Evolutionary conservation across 257 asterid species (phyloP).

Genomic region (Mitragyna speciosa): DNA sequence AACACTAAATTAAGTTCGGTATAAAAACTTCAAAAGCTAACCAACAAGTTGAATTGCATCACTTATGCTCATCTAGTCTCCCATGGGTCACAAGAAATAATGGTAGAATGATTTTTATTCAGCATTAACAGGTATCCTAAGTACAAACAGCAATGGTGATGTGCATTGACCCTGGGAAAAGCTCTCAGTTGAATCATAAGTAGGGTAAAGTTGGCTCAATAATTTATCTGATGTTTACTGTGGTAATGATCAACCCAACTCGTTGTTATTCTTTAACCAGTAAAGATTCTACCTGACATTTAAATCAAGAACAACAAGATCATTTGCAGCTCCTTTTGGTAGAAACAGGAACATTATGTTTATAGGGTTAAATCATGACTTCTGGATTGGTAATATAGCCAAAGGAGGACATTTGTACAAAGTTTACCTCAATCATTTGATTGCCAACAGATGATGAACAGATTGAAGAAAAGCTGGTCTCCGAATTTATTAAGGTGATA

Average conservation of each 20-base stretch:
- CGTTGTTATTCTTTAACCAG: neutral
- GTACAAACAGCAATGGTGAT: neutral
- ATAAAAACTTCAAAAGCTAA: neutral
- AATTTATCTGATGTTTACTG: neutral
- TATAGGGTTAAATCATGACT: neutral
- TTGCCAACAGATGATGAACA: neutral
- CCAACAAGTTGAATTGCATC: too few species aligned
- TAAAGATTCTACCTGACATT: neutral
- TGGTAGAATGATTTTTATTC: neutral
- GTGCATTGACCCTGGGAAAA: neutral
- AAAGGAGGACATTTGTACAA: neutral
- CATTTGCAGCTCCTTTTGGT: neutral
- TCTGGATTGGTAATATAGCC: neutral
- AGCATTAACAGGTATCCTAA: neutral
- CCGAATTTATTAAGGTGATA: neutral
- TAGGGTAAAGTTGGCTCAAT: neutral
- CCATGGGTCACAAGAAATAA: neutral
- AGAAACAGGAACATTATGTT: neutral
- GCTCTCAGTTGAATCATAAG: neutral
- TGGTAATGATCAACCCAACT: neutral
- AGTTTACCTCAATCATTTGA: conserved; percentile 5
- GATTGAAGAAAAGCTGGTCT: neutral
- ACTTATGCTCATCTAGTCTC: neutral
- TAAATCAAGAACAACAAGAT: neutral
- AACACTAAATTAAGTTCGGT: neutral